phyloP scores from a whole-genome alignment of 768 basidiomycete species.

The Amanita polypyramis region DNA sequence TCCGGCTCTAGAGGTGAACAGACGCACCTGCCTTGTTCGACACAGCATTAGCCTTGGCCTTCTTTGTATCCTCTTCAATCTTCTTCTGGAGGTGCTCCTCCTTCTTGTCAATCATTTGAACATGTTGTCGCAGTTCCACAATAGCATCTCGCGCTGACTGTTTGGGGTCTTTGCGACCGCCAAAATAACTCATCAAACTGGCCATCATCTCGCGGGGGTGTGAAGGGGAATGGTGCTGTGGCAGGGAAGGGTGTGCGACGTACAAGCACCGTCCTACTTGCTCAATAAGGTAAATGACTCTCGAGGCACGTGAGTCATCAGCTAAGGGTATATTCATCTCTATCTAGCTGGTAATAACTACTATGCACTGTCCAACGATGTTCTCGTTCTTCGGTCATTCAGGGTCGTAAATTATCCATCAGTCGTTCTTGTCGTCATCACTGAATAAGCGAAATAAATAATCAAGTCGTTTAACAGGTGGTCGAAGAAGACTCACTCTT shows the following conservation, averaged over 20 bases:
- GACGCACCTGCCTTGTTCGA: slow-evolving; percentile 87
- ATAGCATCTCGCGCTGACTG: slow-evolving; percentile 88
- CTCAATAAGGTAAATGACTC: slow-evolving; percentile 7
- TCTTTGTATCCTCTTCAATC: slow-evolving; percentile 89
- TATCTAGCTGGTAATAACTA: neutral
- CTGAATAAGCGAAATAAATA: neutral
- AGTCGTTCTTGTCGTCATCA: slow-evolving; percentile 6
- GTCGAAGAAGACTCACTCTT: slow-evolving; percentile 17
- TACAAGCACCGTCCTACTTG: slow-evolving; percentile 1
- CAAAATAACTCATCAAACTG: slow-evolving; percentile 82
- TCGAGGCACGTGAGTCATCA: slow-evolving; percentile 4
- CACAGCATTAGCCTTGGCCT: slow-evolving; percentile 88
- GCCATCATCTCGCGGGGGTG: slow-evolving; percentile 44
- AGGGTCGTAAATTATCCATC: neutral
- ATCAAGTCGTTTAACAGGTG: neutral
- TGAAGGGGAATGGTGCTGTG: slow-evolving; percentile 1
- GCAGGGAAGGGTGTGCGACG: slow-evolving; percentile 5
- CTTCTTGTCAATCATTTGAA: slow-evolving; percentile 98
- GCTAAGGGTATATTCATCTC: neutral
- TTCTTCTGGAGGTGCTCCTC: slow-evolving; percentile 95
- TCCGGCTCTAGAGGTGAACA: too few relatives aligned
- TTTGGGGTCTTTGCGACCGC: slow-evolving; percentile 72
- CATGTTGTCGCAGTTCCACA: slow-evolving; percentile 83
- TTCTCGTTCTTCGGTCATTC: neutral
- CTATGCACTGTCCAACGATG: neutral